Conservation (phyloP, 352 stramenopile species). For the Pythium guiyangense region DNA sequence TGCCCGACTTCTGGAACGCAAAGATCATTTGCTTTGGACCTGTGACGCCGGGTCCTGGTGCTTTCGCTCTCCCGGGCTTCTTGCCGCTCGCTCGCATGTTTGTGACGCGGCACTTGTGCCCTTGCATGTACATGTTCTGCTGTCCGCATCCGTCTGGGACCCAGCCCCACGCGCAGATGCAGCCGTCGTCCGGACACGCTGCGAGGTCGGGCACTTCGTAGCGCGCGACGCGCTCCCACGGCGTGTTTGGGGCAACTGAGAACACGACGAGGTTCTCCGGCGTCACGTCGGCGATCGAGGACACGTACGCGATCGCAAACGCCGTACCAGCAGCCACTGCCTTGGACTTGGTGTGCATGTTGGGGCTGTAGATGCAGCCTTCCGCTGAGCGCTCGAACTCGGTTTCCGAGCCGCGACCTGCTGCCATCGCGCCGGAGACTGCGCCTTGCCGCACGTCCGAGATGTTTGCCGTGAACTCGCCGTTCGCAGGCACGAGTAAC, state of each 20-base stretch:
- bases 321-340: not conserved
- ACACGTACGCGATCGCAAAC: conserved; percentile 4
- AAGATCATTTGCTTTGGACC: conserved; percentile 5
- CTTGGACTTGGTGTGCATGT: conserved; percentile 2
- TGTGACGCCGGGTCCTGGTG: not conserved
- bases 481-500: not conserved
- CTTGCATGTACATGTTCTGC: conserved; percentile 4
- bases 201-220: conserved; percentile 1
- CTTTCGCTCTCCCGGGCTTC: not conserved
- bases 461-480: conserved; percentile 4
- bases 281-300: not conserved
- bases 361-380: not conserved
- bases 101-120: conserved; percentile 2
- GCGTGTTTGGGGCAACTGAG: conserved; percentile 1
- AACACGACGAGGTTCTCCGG: conserved; percentile 2
- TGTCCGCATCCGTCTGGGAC: not conserved
- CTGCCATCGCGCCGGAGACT: not conserved
- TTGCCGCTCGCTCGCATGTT: not conserved
- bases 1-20: conserved; percentile 5
- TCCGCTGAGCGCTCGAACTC: not conserved
- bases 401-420: not conserved
- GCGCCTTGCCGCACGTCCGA: not conserved
- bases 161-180: conserved; percentile 4
- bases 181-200: conserved; percentile 1
- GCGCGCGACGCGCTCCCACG: not conserved